These are phyloP conservation scores for Beauveria bassiana DNA, from an alignment of 2,329 filamentous ascomycete genomes.

Conservation along the genomic window DNA sequence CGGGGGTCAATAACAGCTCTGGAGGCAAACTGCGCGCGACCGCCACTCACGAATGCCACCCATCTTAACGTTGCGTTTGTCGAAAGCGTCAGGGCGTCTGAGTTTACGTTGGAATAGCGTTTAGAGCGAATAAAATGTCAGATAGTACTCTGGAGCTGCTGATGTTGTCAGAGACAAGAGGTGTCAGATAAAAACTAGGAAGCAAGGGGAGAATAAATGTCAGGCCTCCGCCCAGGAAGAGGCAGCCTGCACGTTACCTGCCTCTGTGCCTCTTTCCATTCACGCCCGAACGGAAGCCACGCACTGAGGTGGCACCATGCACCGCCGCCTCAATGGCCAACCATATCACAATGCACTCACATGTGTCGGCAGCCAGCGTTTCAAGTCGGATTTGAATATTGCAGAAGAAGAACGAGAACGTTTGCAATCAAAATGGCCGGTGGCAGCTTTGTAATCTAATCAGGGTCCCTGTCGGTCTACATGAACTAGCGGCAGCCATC, in stretches of 20 bases:
- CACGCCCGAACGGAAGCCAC: conserved; percentile 3
- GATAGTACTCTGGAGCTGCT: conserved; percentile 2
- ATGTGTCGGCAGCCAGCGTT: background rate
- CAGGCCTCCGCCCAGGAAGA: conserved; percentile 4
- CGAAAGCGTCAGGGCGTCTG: background rate
- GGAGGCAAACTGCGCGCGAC: background rate
- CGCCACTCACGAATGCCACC: conserved; percentile 43
- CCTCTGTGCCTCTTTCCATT: background rate
- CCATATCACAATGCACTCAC: conserved; percentile 1
- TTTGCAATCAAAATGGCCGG: background rate
- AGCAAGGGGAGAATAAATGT: background rate
- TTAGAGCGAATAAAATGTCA: conserved; percentile 4
- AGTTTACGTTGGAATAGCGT: conserved; percentile 15
- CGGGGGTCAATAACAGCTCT: background rate
- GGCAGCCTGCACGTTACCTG: conserved; percentile 7
- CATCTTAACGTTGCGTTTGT: conserved; percentile 30
- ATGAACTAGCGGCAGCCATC: conserved; percentile 3
- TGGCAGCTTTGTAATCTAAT: background rate
- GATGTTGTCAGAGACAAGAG: conserved; percentile 5
- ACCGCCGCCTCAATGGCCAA: background rate
- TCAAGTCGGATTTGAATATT: background rate
- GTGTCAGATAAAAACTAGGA: background rate
- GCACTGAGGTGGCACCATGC: background rate
- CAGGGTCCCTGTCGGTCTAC: background rate
- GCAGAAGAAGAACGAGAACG: background rate